Base-by-base conservation (phyloP, 257 asterid species). In the Euphrasia confusa region DNA sequence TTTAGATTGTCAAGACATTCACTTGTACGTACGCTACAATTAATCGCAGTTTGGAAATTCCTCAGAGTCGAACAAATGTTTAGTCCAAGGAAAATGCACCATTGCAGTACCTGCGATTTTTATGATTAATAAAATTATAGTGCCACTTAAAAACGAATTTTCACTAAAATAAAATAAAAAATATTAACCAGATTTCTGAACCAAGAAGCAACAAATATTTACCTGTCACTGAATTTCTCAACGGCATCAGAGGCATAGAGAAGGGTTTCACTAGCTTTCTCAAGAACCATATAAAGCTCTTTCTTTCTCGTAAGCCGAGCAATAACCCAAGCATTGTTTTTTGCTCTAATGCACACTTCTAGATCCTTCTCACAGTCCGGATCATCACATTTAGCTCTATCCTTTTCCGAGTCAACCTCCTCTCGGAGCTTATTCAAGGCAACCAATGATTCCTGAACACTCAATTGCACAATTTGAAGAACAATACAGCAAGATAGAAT, bases 191-290 rank as follows among this genome's bases (percentile, higher is more conserved):
- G 68, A 42, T 56, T 55, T 65, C 61, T 28, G 58, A 64, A 40
- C 52, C 13, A 35, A 60, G 33, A 47, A 52, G 53, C 26, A 37
- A 42, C 60, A 60, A 39, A 14, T 49, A 54, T 13, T 69, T 78
- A 92, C 98, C 99, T 85, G 70, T 89, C 94, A 67, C 95, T 93
- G 80, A 93, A 93, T 78, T 84, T 93, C 78, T 87, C 90, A 64
- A 83, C 84, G 44, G 97, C 95, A 52, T 85, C 97, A 47, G 96
- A 79, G 66, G 97, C 97, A 61, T 79, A 93, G 44, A 93, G 94
- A 68, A 93, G 96, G 30, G 97, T 89, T 70, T 93, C 99, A 74
- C 67, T 81, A 69, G 94, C 97, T 84, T 89, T 93, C 82, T 93
- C 99, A 54, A 93, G 92, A 74, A 85, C 96, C 97, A 93, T 79